Evolutionary conservation across 192 early-diverging fungal genomes (phyloP), one percentile per base, ranked within the genome.

Genomic region (Dissophora globulifera): DNA sequence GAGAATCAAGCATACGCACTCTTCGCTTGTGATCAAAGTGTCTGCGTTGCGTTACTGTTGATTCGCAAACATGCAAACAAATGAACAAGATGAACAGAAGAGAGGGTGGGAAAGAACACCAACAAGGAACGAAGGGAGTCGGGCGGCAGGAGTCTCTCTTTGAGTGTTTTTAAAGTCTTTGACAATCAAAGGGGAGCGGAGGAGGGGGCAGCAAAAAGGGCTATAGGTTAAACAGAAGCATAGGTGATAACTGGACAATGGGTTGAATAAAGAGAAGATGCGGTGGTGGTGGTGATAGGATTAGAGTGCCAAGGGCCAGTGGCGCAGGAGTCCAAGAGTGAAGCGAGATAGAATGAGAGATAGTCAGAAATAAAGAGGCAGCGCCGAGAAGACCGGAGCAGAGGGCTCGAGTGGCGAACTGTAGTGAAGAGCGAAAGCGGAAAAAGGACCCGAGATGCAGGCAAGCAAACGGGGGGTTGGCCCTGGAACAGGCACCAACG

Each of bases 401-500:
- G 48, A 58, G 26, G 65, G 65, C 65, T 67, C 54, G 47, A 58
- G 65, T 57, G 65, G 55, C 54, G 42, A 67, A 32, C 54, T 67
- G 54, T 57, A 20, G 23, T n/a, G n/a, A n/a, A n/a, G n/a, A n/a
- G n/a, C n/a, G n/a, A 12, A 27, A n/a, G 31, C 23, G 41, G 16
- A 38, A 62, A 50, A 50, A 49, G 33, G 57, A 71, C 69, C 69
- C 69, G 69, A 71, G 69, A 57, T 71, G 69, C 53, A 29, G 25
- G 50, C 17, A 45, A 53, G 52, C 50, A 61, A 62, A 71, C 69
- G 58, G 69, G 69, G 69, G 60, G 69, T 71, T 71, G 69, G 69
- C 60, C 69, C 69, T 71, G 50, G 31, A 33, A 71, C 69, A 71
- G 69, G 69, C 58, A 71, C 69, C 69, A 71, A 71, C 59, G 45